Evolutionary conservation across 148 eudicot species (phyloP).

Genomic region (Rhododendron williamsianum): DNA sequence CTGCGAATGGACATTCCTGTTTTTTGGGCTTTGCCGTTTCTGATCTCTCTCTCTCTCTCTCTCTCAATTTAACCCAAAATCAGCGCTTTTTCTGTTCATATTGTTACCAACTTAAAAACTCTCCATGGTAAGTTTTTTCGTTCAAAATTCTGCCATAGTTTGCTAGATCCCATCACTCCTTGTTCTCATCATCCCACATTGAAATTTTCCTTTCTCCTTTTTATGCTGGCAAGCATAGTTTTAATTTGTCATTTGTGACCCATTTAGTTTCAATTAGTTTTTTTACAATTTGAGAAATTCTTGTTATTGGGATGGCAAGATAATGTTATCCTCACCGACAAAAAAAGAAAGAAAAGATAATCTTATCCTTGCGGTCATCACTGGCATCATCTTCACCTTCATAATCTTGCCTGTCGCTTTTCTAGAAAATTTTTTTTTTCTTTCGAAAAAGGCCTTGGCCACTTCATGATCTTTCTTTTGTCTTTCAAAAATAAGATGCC

Average conservation of each 20-base stretch:
- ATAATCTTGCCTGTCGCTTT: background rate
- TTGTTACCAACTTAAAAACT: background rate
- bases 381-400: background rate
- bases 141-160: background rate
- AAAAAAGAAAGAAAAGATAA: background rate
- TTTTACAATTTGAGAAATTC: background rate
- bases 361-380: background rate
- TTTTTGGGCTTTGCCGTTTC: background rate
- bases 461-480: background rate
- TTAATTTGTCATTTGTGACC: background rate
- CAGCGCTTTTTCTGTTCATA: background rate
- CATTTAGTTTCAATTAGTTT: background rate
- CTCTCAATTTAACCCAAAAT: background rate
- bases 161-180: background rate
- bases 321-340: background rate
- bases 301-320: background rate
- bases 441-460: background rate
- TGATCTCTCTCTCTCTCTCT: background rate
- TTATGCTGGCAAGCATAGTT: no score
- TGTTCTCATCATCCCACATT: background rate
- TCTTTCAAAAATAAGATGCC: background rate
- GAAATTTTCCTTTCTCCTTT: background rate
- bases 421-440: background rate
- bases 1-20: background rate
- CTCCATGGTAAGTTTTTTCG: background rate